Evolutionary conservation across 129 eudicot genomes (phyloP).

Genomic region (Scalesia atractyloides): DNA sequence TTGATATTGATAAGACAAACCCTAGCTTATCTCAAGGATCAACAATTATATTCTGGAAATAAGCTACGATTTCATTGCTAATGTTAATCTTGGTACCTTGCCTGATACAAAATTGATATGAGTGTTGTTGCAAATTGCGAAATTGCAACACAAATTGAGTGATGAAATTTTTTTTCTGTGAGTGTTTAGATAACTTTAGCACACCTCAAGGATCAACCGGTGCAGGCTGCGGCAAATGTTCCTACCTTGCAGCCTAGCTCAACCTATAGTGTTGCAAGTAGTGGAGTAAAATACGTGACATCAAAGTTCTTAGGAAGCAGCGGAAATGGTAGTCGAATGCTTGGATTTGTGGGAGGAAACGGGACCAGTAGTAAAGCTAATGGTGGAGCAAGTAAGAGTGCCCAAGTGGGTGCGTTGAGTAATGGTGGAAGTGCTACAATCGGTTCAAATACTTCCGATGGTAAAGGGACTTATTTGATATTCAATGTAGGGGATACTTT

Average conservation of each 20-base stretch:
- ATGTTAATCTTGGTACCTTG: conserved; percentile 11
- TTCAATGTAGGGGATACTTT: conserved; percentile 83
- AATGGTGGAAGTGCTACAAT: conserved; percentile 45
- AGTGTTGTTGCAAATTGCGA: neutral
- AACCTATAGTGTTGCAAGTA: conserved; percentile 59
- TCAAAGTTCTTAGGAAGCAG: conserved; percentile 69
- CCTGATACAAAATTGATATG: neutral
- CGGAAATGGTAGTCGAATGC: conserved; percentile 74
- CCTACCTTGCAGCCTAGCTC: conserved; percentile 46
- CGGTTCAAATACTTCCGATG: conserved; percentile 60
- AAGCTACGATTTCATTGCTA: conserved; percentile 17
- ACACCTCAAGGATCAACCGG: conserved; percentile 68
- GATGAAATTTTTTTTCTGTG: conserved; percentile 16
- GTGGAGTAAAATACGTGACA: conserved; percentile 80
- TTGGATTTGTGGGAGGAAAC: conserved; percentile 77
- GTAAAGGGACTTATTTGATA: conserved; percentile 80
- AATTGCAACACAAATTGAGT: neutral
- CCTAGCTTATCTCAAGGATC: conserved; percentile 20
- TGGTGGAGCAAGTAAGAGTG: conserved; percentile 45
- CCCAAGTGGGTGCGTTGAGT: conserved; percentile 37
- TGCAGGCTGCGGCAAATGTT: conserved; percentile 39
- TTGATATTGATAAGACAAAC: conserved; percentile 9
- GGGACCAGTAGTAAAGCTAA: conserved; percentile 44
- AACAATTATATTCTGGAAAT: neutral
- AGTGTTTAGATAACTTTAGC: conserved; percentile 68